Evolutionary conservation across 2,329 filamentous ascomycete species (phyloP).

Genomic region (Pyrenochaeta sp.): DNA sequence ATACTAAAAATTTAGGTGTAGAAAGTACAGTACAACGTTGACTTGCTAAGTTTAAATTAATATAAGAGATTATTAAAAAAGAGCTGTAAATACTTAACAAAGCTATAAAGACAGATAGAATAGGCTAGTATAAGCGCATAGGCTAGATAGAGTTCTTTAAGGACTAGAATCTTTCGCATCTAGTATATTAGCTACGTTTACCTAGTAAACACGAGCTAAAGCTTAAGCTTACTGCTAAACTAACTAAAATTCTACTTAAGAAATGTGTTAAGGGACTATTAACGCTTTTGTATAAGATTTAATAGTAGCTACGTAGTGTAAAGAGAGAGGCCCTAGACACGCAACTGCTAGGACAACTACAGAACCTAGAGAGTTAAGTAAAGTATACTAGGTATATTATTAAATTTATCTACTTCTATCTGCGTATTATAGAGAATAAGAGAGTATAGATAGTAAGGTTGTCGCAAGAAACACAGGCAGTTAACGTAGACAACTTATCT

Average conservation of each 20-base stretch:
- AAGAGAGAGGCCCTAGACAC: constrained; percentile 1
- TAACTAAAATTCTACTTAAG: background rate
- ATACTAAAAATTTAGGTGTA: constrained; percentile 1
- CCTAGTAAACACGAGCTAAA: background rate
- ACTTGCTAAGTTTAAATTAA: background rate
- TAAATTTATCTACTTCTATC: constrained; percentile 14
- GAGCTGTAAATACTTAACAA: constrained; percentile 2
- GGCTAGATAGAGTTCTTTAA: constrained; percentile 3
- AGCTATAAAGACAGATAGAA: constrained; percentile 9
- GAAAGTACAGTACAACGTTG: background rate
- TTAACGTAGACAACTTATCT: constrained; percentile 1
- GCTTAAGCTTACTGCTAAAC: background rate
- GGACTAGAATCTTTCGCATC: constrained; percentile 2
- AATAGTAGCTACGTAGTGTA: constrained; percentile 11
- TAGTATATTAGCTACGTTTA: background rate
- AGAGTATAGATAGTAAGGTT: constrained; percentile 7
- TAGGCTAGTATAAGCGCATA: constrained; percentile 6
- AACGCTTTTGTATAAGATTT: constrained; percentile 8
- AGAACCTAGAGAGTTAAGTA: constrained; percentile 19
- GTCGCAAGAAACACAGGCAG: background rate
- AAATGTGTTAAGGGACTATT: background rate
- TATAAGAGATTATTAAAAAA: background rate
- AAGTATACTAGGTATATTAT: constrained; percentile 16
- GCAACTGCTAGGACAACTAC: constrained; percentile 8
- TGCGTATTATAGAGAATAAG: constrained; percentile 8